Percentiles rank a stretch among this genome's conserved stretches.
Conservation (phyloP, 345 rosid species). For the Lumnitzera littorea region DNA sequence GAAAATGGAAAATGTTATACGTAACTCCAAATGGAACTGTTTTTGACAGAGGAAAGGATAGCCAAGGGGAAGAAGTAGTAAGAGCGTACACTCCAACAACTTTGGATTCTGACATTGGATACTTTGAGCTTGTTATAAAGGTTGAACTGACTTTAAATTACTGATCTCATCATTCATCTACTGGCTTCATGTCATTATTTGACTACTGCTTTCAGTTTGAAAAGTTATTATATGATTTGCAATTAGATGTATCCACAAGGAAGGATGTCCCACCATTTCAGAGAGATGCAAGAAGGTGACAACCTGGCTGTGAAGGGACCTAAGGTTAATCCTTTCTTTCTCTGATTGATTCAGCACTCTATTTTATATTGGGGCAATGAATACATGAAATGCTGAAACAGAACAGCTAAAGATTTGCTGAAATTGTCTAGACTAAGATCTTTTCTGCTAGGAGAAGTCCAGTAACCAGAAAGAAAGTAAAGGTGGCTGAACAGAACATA, state of each 20-base stretch:
- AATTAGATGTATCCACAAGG: conserved; percentile 70
- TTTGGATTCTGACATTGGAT: conserved; percentile 51
- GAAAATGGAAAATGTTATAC: not conserved
- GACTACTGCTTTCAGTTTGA: not conserved
- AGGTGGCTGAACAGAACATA: too few relatives aligned
- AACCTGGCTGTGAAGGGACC: conserved; percentile 63
- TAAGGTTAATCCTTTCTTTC: conserved; percentile 29
- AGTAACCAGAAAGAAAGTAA: too few relatives aligned
- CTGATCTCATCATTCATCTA: not conserved
- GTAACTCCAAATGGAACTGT: not conserved
- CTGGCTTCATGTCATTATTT: not conserved
- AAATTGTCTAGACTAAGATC: too few relatives aligned
- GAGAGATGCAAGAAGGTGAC: conserved; percentile 52
- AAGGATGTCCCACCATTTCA: conserved; percentile 69
- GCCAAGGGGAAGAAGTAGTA: conserved; percentile 35
- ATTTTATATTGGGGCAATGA: not conserved
- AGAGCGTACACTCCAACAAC: conserved; percentile 50
- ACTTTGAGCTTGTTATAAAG: conserved; percentile 50
- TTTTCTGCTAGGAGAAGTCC: too few relatives aligned
- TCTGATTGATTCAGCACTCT: not conserved
- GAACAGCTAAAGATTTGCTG: too few relatives aligned
- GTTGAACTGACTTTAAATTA: conserved; percentile 10
- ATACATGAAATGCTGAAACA: too few relatives aligned
- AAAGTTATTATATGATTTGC: not conserved
- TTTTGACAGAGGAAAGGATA: conserved; percentile 38